Base-by-base conservation (phyloP, 768 basidiomycete species). In the Suillus hirtellus region DNA sequence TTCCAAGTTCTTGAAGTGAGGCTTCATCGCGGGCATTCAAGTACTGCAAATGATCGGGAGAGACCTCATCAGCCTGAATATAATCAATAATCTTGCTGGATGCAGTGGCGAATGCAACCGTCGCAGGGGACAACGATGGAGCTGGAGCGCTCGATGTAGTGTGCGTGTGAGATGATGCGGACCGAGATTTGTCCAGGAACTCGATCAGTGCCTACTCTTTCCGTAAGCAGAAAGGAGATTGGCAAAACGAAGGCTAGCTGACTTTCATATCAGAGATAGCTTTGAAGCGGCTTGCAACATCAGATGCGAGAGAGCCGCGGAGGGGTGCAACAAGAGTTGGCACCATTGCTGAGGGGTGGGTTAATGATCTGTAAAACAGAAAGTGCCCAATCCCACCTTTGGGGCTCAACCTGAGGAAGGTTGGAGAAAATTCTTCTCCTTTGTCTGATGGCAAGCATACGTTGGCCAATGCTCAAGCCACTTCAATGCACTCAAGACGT, bases 291-390 rank as follows among this genome's bases (percentile, higher is more conserved):
- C 86, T 90, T 68, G 92, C 90, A 31, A 87, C 81, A 19, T 89
- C 91, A 3, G 83, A 78, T 0, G 82, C 75, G 10, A 94, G 81
- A 4, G 92, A 90, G 66, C 90, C 87, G 66, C 87, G 77, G 12
- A 93, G 79, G 0, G 94, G 94, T n/a, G 95, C 94, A 34, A 95
- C 87, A 59, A 95, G 77, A 3, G 90, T 90, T 12, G 94, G 94
- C 4, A 95, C 83, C 27, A 89, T 91, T 8, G 86, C 92, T 93
- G 67, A 60, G n/a, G 54, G 19, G 21, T 47, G 12, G 12, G 42
- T 66, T 37, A 61, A 58, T 19, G 52, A 62, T 42, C 21, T 34
- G 49, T 15, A 49, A 44, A n/a, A 44, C 7, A 68, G 76, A 11
- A 52, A 35, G 35, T 24, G 27, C 44, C 47, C 3, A 14, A 35